Conservation (phyloP, 306 rosid genomes). For the Begonia loranthoides region DNA sequence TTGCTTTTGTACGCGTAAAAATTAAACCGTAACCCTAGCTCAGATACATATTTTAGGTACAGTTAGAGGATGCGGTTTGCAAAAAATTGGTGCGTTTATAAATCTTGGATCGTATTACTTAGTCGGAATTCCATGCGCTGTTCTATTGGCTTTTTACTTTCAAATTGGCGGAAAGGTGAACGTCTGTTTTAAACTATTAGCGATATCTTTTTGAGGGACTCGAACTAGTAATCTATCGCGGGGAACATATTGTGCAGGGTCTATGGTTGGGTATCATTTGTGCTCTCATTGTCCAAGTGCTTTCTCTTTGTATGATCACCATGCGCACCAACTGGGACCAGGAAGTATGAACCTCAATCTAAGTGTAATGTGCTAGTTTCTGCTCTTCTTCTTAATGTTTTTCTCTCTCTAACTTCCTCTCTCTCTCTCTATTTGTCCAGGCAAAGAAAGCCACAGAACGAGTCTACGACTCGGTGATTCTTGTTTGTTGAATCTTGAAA, state of each 20-base stretch:
- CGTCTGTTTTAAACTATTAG: neutral
- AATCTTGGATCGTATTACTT: conserved; percentile 13
- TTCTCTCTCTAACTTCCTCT: neutral
- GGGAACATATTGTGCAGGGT: conserved; percentile 13
- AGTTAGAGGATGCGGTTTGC: conserved; percentile 19
- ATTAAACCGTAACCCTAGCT: conserved; percentile 17
- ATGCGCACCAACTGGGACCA: conserved; percentile 27
- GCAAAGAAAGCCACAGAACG: conserved; percentile 24
- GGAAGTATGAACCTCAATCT: conserved; percentile 14
- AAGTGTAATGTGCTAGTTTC: conserved; percentile 1
- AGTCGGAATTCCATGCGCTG: conserved; percentile 10
- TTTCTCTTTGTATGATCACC: conserved; percentile 17
- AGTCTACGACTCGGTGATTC: conserved; percentile 7
- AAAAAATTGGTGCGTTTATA: conserved; percentile 16
- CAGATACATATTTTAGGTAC: conserved; percentile 9
- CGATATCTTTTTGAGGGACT: neutral
- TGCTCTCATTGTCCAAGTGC: conserved; percentile 22
- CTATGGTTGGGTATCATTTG: conserved; percentile 24
- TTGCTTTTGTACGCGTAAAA: neutral
- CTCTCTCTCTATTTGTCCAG: conserved; percentile 3
- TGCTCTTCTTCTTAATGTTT: neutral
- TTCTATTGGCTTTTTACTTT: conserved; percentile 6
- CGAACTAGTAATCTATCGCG: neutral
- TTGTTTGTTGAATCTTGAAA: too few species aligned
- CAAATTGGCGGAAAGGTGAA: conserved; percentile 10